A percentile compares a stretch with the other conserved stretches of the same genome.
Conservation (phyloP, 176 grass and related monocot genomes). For the Aegilops tauschii region DNA sequence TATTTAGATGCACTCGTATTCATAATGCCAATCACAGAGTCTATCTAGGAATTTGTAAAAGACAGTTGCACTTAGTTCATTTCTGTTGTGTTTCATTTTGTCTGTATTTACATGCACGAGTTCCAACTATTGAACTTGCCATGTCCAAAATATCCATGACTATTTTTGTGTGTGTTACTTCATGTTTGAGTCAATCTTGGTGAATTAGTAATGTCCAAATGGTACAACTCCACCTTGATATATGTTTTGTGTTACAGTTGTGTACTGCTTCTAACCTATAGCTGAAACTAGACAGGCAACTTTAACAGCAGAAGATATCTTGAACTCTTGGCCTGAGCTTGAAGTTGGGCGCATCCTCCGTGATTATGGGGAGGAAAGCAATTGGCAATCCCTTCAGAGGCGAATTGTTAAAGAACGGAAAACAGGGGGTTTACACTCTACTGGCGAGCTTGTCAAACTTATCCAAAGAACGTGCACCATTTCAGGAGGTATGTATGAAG, state of each 20-base stretch:
- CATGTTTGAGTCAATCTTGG: background rate
- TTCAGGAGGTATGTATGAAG: conserved; percentile 48
- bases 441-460: conserved; percentile 64
- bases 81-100: background rate
- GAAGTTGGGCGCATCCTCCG: conserved; percentile 80
- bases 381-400: conserved; percentile 78
- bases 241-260: background rate
- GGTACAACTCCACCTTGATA: background rate
- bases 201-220: background rate
- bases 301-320: conserved; percentile 88
- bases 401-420: conserved; percentile 61
- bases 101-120: background rate
- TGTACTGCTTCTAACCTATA: conserved; percentile 25
- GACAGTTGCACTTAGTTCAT: background rate
- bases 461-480: conserved; percentile 51
- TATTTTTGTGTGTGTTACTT: background rate
- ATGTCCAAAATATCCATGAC: background rate
- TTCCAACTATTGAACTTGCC: background rate
- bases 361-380: conserved; percentile 94
- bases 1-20: background rate
- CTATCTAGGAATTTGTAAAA: background rate
- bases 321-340: conserved; percentile 85
- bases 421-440: conserved; percentile 54
- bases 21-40: background rate
- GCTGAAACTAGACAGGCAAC: conserved; percentile 51